These are phyloP conservation scores for Simplicillium aogashimaense DNA, from an alignment of 2,329 filamentous ascomycete genomes.

Conservation along the genomic window DNA sequence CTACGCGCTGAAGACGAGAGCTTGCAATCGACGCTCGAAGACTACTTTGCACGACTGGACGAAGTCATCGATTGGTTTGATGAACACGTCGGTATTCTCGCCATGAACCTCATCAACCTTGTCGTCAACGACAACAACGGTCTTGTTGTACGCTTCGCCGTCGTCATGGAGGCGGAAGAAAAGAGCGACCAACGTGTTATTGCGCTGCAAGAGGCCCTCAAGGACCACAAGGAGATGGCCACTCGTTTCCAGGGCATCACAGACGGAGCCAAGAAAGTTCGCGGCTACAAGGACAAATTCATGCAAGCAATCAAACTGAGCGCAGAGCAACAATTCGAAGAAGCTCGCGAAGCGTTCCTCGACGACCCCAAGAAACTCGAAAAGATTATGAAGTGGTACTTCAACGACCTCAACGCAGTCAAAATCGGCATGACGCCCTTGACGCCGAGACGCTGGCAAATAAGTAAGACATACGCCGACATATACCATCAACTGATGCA, in stretches of 20 bases:
- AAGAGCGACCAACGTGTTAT: conserved; percentile 88
- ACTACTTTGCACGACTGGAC: conserved; percentile 82
- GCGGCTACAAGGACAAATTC: conserved; percentile 97
- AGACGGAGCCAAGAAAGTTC: conserved; percentile 79
- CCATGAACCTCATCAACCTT: conserved; percentile 80
- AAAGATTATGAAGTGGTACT: conserved; percentile 90
- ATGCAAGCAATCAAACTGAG: conserved; percentile 66
- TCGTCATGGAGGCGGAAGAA: conserved; percentile 92
- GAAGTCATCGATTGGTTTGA: conserved; percentile 91
- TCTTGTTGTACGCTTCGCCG: conserved; percentile 80
- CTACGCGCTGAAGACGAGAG: conserved; percentile 62
- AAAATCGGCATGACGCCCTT: conserved; percentile 84
- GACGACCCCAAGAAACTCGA: conserved; percentile 75
- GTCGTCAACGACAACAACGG: conserved; percentile 80
- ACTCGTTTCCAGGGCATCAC: conserved; percentile 92
- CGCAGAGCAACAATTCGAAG: conserved; percentile 64
- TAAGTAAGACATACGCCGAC: conserved; percentile 78
- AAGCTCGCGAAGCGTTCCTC: conserved; percentile 64
- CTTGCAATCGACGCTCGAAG: conserved; percentile 72
- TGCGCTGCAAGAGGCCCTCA: conserved; percentile 87
- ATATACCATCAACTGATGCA: conserved; percentile 96
- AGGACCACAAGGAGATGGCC: conserved; percentile 91
- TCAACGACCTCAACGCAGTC: conserved; percentile 93
- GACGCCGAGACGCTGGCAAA: conserved; percentile 95
- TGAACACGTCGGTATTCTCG: conserved; percentile 81